phyloP scores from a whole-genome alignment of 768 basidiomycete species.

The Lactarius pseudohatsudake region DNA sequence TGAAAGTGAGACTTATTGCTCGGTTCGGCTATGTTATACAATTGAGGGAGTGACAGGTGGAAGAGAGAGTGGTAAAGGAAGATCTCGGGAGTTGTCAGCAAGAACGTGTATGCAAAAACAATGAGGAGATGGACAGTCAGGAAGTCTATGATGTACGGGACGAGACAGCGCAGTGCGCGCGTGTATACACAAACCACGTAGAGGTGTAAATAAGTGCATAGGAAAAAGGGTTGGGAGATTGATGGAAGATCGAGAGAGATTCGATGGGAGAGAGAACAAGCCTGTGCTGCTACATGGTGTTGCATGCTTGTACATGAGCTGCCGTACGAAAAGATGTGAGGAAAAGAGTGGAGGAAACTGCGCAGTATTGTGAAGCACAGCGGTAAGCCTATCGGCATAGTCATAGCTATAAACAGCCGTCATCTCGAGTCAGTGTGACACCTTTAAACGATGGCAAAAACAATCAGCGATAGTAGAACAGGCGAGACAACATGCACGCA shows the following conservation, averaged over 20 bases:
- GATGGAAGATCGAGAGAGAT: constrained; percentile 20
- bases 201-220: constrained; percentile 22
- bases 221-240: constrained; percentile 9
- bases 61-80: neutral
- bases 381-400: constrained; percentile 11
- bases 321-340: neutral
- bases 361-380: constrained; percentile 2
- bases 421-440: neutral
- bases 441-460: neutral
- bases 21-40: constrained; percentile 14
- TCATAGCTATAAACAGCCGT: constrained; percentile 23
- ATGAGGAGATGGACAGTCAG: neutral
- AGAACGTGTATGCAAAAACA: constrained; percentile 3
- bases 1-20: constrained; percentile 2
- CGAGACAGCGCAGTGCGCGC: neutral
- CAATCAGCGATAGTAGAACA: neutral
- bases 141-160: constrained; percentile 20
- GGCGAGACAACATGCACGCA: neutral
- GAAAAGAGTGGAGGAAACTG: neutral
- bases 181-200: constrained; percentile 17
- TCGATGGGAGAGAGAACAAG: neutral
- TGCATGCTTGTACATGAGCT: constrained; percentile 15
- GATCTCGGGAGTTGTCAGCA: constrained; percentile 2
- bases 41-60: constrained; percentile 3
- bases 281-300: neutral